A percentile compares a stretch with the other conserved stretches of the same genome.
phyloP scores from a whole-genome alignment of 2,329 filamentous ascomycete species.

The Pseudopyrenochaeta lycopersici region DNA sequence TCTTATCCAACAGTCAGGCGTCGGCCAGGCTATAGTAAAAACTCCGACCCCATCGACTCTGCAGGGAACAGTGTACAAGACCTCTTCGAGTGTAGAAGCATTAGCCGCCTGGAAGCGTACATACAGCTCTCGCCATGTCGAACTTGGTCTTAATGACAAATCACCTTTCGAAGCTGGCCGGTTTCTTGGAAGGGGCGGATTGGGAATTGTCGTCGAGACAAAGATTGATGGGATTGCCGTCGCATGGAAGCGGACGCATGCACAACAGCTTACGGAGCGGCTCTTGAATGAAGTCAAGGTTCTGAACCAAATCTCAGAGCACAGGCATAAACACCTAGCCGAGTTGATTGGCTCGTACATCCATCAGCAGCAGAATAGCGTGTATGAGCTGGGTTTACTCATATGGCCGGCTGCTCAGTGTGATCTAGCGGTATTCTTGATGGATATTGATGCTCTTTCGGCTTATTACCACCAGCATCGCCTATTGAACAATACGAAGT shows the following conservation, averaged over 20 bases:
- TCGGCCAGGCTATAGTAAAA: too few species aligned
- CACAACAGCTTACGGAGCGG: conserved; percentile 15
- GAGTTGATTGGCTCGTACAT: conserved; percentile 31
- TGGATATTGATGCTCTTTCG: background rate
- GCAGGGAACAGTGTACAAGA: too few species aligned
- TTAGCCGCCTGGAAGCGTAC: background rate
- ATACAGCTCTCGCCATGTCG: background rate
- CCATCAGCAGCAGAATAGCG: conserved; percentile 13
- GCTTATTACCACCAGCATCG: too few species aligned
- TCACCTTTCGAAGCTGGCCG: background rate
- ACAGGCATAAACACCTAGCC: conserved; percentile 24
- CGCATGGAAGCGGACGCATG: conserved; percentile 30
- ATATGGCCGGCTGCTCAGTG: conserved; percentile 29
- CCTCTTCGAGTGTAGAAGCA: background rate
- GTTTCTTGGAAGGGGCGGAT: conserved; percentile 25
- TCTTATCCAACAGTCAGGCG: too few species aligned
- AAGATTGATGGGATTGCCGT: conserved; percentile 19
- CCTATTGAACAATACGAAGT: too few species aligned
- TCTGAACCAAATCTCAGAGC: conserved; percentile 22
- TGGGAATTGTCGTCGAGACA: conserved; percentile 31
- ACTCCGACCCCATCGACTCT: too few species aligned
- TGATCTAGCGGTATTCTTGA: conserved; percentile 22
- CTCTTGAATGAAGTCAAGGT: conserved; percentile 33
- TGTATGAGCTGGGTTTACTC: conserved; percentile 21
- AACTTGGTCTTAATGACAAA: background rate